Evolutionary conservation across 148 eudicot genomes (phyloP).

Genomic region (Rhododendron ovatum): DNA sequence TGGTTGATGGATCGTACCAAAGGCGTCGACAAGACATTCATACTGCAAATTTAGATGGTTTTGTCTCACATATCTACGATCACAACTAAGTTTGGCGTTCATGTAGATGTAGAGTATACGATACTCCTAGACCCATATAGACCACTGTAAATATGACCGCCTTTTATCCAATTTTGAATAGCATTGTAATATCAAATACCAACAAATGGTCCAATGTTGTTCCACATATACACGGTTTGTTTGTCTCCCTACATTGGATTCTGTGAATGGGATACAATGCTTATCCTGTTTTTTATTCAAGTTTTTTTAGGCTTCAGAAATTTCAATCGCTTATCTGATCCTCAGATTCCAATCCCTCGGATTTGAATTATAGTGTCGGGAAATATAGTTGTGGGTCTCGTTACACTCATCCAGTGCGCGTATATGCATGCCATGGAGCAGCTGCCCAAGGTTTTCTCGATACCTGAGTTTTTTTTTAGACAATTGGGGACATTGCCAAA

Average conservation of each 20-base stretch:
- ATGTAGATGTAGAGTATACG: not conserved
- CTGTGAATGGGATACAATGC: not conserved
- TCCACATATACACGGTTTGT: not conserved
- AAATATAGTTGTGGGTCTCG: not conserved
- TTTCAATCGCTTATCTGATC: not conserved
- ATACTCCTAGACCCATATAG: not conserved
- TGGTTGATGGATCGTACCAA: not conserved
- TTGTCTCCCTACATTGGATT: not conserved
- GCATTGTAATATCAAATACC: not conserved
- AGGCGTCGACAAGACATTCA: slow-evolving; percentile 1
- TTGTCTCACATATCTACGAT: not conserved
- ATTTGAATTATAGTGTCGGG: not conserved
- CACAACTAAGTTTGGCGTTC: not conserved
- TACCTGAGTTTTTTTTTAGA: not conserved
- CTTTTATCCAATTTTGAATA: not conserved
- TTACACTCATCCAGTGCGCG: not conserved
- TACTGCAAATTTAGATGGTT: not conserved
- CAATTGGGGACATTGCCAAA: not conserved
- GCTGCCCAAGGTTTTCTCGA: not conserved
- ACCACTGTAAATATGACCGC: not conserved
- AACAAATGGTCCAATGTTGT: not conserved
- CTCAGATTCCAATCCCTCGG: not conserved
- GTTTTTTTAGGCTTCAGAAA: too few relatives aligned
- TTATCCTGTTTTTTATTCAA: not conserved
- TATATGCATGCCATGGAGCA: not conserved